Evolutionary conservation across 257 asterid genomes (phyloP).

Genomic region (Capsicum rhomboideum): DNA sequence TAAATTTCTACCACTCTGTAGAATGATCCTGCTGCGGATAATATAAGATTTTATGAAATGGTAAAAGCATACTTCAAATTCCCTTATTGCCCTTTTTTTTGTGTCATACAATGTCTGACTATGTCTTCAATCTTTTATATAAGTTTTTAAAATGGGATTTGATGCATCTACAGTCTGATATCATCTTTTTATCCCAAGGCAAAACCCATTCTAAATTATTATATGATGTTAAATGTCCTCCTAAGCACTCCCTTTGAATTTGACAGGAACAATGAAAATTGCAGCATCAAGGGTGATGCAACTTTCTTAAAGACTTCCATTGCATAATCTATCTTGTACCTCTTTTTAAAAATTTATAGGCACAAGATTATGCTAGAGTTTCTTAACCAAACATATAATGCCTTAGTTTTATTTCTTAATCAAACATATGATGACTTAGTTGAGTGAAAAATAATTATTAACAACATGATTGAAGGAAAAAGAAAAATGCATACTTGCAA

Average conservation of each 20-base stretch:
- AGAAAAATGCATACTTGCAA: constrained; percentile 41
- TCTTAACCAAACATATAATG: not conserved
- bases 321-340: not conserved
- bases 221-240: not conserved
- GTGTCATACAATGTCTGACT: not conserved
- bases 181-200: not conserved
- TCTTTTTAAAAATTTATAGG: not conserved
- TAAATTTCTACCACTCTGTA: not conserved
- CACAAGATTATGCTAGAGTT: not conserved
- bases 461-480: constrained; percentile 3
- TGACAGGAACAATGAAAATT: not conserved
- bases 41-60: not conserved
- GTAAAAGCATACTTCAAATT: not conserved
- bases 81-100: not conserved
- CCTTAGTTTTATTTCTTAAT: not conserved
- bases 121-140: not conserved
- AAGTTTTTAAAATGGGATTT: not conserved
- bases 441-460: not conserved
- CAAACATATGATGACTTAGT: not conserved
- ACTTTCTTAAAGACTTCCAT: not conserved
- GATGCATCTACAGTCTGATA: not conserved
- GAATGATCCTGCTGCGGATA: not conserved
- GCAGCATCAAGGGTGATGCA: not conserved
- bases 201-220: not conserved
- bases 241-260: not conserved